Evolutionary conservation across 495 filamentous ascomycete species (phyloP), one percentile per base, ranked within the genome.

Genomic region (Pyrenula massariospora): DNA sequence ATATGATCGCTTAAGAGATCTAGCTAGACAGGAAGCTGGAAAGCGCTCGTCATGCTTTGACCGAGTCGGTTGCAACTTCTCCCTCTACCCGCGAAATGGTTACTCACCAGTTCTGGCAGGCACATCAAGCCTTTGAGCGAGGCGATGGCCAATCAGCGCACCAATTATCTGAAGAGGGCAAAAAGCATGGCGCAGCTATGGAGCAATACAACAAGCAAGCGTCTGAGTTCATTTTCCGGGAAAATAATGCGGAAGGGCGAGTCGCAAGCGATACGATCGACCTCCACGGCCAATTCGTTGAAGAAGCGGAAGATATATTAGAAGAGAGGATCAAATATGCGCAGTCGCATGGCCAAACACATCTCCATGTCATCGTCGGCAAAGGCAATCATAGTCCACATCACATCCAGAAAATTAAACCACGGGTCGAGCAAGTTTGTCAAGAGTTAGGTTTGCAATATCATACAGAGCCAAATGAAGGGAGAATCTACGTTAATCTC

Each of bases 271-370:
- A 97, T 63, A 88, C 86, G 2, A 95, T 98, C 60, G 93, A 98
- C 73, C 73, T 98, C 50, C 93, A 98, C 62, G 91, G 93, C 0
- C 85, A 92, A 65, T 96, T 84, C 66, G 93, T 94, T 51, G 86
- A 92, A 64, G 93, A 98, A 74, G 93, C 94, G 3, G 88, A 95
- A 76, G 80, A 89, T 50, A 91, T 96, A 47, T 70, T 96, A 22
- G 87, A 89, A 69, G 75, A 84, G 68, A 77, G 91, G 56, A 92
- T 98, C 56, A 77, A 81, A 54, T 83, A 85, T 57, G 90, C 87
- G 50, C 82, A 78, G 63, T 59, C 76, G 47, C 76, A 81, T 53
- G 87, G 87, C 0, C 85, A 94, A 70, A 80, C 70, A 10, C 86
- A 92, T 74, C 70, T 98, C 49, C 81, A 91, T 70, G 84, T 87